phyloP scores from a whole-genome alignment of 2,329 filamentous ascomycete species.

The Alternaria triticina region DNA sequence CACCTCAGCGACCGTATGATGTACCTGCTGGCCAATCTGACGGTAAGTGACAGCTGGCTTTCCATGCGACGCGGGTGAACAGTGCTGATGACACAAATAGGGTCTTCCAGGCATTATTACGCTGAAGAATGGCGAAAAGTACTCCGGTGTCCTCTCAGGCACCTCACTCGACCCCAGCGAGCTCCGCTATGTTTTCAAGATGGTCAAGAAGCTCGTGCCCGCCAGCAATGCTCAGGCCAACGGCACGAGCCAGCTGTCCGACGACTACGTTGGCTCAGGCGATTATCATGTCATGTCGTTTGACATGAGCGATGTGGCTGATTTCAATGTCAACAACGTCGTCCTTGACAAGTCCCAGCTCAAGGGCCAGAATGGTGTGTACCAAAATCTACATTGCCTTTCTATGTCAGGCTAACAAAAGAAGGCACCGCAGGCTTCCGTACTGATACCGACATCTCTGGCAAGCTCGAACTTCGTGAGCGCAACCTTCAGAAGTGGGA shows the following conservation, averaged over 20 bases:
- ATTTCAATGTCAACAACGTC: constrained; percentile 62
- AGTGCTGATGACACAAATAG: constrained; percentile 47
- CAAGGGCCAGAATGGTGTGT: constrained; percentile 65
- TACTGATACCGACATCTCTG: constrained; percentile 88
- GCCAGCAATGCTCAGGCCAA: constrained; percentile 53
- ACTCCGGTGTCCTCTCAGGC: constrained; percentile 66
- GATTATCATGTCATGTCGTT: constrained; percentile 64
- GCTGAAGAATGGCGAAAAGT: constrained; percentile 66
- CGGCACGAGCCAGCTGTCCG: constrained; percentile 49
- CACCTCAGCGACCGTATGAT: constrained; percentile 66
- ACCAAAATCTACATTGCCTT: not conserved
- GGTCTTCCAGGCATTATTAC: constrained; percentile 63
- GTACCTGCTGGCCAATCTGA: constrained; percentile 64
- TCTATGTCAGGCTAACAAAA: constrained; percentile 62
- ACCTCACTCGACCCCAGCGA: constrained; percentile 60
- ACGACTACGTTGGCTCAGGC: constrained; percentile 56
- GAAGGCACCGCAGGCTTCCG: constrained; percentile 66
- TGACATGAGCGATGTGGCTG: constrained; percentile 65
- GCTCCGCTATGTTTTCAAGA: constrained; percentile 66
- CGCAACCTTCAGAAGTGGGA: constrained; percentile 84
- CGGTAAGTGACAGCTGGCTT: constrained; percentile 54
- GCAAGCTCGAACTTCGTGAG: constrained; percentile 71
- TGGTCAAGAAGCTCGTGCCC: constrained; percentile 63
- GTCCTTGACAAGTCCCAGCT: constrained; percentile 58
- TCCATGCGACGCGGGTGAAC: not conserved